These are phyloP conservation scores for Cryomyces minteri DNA, from an alignment of 495 filamentous ascomycete genomes.

Conservation along the genomic window DNA sequence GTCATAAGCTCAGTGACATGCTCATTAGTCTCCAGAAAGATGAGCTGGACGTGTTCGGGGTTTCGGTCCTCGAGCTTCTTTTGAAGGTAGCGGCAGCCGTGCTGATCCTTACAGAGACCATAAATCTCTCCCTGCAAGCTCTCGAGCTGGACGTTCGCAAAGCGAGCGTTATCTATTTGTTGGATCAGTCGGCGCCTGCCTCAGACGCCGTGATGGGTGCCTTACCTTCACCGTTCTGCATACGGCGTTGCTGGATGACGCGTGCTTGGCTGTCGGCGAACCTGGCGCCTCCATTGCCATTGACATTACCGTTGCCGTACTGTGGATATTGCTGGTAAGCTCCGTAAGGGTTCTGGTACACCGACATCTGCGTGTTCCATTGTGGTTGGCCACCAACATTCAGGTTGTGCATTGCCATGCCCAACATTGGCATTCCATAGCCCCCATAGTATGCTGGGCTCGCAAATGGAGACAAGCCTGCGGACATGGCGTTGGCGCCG, in stretches of 20 bases:
- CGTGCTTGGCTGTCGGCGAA: slow-evolving; percentile 48
- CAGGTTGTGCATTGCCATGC: slow-evolving; percentile 40
- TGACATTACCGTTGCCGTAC: slow-evolving; percentile 6
- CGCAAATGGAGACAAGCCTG: slow-evolving; percentile 17
- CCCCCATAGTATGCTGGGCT: slow-evolving; percentile 25
- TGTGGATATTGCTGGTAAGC: slow-evolving; percentile 27
- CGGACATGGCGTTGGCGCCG: slow-evolving; percentile 2
- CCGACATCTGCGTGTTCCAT: slow-evolving; percentile 17
- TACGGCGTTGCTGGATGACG: slow-evolving; percentile 48
- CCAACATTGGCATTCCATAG: slow-evolving; percentile 37
- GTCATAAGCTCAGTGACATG: slow-evolving; percentile 96
- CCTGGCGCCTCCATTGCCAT: slow-evolving; percentile 11
- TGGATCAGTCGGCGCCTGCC: slow-evolving; percentile 20
- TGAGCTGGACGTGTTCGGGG: slow-evolving; percentile 68
- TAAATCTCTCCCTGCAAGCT: slow-evolving; percentile 66
- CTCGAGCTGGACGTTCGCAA: slow-evolving; percentile 60
- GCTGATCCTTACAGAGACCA: slow-evolving; percentile 83
- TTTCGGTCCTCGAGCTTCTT: slow-evolving; percentile 89
- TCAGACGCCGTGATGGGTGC: slow-evolving; percentile 7
- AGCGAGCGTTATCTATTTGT: slow-evolving; percentile 36
- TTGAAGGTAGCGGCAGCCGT: slow-evolving; percentile 88
- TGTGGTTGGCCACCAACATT: slow-evolving; percentile 26
- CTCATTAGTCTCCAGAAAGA: slow-evolving; percentile 78
- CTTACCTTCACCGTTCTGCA: slow-evolving; percentile 43
- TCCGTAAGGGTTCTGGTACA: slow-evolving; percentile 30